Percentiles rank a stretch among this genome's conserved stretches.
phyloP scores from a whole-genome alignment of 2,329 filamentous ascomycete species.

The Colletotrichum abscissum region DNA sequence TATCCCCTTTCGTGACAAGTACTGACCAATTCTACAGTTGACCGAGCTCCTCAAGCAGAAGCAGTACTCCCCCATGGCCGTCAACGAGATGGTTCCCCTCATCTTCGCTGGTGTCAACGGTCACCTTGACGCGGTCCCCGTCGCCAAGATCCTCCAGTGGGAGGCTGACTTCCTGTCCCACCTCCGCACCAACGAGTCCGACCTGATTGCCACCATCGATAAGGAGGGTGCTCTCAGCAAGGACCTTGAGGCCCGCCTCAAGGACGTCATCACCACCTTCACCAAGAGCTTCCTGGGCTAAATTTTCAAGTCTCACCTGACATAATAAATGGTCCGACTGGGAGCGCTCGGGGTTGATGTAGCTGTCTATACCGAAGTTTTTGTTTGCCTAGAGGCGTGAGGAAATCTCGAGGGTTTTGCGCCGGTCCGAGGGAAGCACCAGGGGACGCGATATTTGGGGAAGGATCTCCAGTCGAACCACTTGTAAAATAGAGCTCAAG shows the following conservation, averaged over 20 bases:
- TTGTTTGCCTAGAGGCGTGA: slow-evolving; percentile 60
- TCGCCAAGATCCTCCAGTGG: slow-evolving; percentile 91
- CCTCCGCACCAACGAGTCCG: slow-evolving; percentile 90
- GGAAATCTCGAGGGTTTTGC: slow-evolving; percentile 57
- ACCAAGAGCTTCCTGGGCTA: slow-evolving; percentile 89
- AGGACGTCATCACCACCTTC: slow-evolving; percentile 81
- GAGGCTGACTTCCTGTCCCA: slow-evolving; percentile 94
- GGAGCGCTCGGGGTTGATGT: slow-evolving; percentile 46
- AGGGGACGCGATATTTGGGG: slow-evolving; percentile 41
- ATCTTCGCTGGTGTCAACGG: slow-evolving; percentile 99
- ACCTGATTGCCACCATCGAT: slow-evolving; percentile 86
- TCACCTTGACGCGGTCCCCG: slow-evolving; percentile 88
- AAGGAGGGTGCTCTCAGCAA: slow-evolving; percentile 97
- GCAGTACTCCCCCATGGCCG: slow-evolving; percentile 98
- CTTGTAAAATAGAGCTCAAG: slow-evolving; percentile 74
- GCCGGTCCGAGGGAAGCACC: slow-evolving; percentile 55
- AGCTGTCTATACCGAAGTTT: slow-evolving; percentile 62
- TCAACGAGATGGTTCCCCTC: slow-evolving; percentile 99
- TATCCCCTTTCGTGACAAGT: neutral
- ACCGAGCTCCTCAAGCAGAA: slow-evolving; percentile 99
- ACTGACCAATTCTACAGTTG: slow-evolving; percentile 59
- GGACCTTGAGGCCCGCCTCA: slow-evolving; percentile 86
- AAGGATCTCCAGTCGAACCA: slow-evolving; percentile 61
- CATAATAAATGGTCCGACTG: slow-evolving; percentile 42
- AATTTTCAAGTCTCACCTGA: slow-evolving; percentile 49